These are phyloP conservation scores for Skeletonema potamos DNA, from an alignment of 108 stramenopile species.

Conservation along the genomic window DNA sequence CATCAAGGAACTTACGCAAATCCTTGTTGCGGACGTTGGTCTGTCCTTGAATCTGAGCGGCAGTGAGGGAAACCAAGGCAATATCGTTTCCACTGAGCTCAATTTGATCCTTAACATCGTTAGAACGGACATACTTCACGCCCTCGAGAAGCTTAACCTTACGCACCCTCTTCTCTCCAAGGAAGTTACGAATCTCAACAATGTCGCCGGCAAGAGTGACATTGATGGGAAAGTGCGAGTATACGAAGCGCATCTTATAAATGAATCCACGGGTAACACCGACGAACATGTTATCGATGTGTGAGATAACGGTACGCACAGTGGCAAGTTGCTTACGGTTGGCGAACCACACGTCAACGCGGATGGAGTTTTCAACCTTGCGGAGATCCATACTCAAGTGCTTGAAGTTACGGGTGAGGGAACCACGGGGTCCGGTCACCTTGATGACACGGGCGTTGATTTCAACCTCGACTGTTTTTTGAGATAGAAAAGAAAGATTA, in stretches of 20 bases:
- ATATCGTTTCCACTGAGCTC: slow-evolving; percentile 97
- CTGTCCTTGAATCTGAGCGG: slow-evolving; percentile 94
- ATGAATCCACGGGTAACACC: slow-evolving; percentile 98
- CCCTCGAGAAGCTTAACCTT: slow-evolving; percentile 88
- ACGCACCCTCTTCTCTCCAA: slow-evolving; percentile 98
- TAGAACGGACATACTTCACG: slow-evolving; percentile 90
- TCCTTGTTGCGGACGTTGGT: slow-evolving; percentile 98
- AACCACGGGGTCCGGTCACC: slow-evolving; percentile 94
- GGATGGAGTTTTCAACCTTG: slow-evolving; percentile 65
- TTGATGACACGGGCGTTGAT: slow-evolving; percentile 85
- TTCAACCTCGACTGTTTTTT: slow-evolving; percentile 78
- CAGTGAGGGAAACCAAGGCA: slow-evolving; percentile 91
- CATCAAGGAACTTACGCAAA: slow-evolving; percentile 99
- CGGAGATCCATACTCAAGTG: slow-evolving; percentile 90
- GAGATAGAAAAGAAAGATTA: neutral
- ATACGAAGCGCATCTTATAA: slow-evolving; percentile 99
- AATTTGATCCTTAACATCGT: slow-evolving; percentile 98
- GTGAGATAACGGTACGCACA: slow-evolving; percentile 97
- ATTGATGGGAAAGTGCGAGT: slow-evolving; percentile 99
- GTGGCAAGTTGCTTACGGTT: slow-evolving; percentile 95
- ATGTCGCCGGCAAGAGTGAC: slow-evolving; percentile 76
- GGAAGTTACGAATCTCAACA: slow-evolving; percentile 99
- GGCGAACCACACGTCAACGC: slow-evolving; percentile 98
- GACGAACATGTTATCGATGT: slow-evolving; percentile 99
- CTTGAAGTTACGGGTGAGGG: slow-evolving; percentile 93